A percentile compares a stretch with the other conserved stretches of the same genome.
Conservation (phyloP, 2,329 filamentous ascomycete genomes). For the Hymenoscyphus linearis region DNA sequence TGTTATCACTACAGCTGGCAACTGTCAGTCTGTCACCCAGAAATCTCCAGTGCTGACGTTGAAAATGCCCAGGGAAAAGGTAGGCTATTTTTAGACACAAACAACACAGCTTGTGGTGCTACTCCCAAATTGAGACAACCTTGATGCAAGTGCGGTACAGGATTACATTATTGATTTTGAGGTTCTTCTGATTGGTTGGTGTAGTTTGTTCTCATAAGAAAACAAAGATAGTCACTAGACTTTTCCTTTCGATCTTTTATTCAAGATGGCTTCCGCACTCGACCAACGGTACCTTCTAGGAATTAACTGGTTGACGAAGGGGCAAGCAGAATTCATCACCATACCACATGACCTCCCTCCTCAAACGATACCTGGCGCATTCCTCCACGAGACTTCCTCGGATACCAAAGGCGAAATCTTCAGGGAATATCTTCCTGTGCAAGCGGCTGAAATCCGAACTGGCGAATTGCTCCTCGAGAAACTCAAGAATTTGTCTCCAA, state of each 20-base stretch:
- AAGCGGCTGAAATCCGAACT: background rate
- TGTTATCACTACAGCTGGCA: background rate
- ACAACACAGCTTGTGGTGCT: background rate
- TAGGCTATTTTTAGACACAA: background rate
- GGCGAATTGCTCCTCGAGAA: slow-evolving; percentile 17
- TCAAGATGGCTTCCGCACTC: background rate
- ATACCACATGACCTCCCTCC: background rate
- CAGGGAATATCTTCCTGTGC: background rate
- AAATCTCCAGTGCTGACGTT: background rate
- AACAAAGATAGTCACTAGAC: too few relatives aligned
- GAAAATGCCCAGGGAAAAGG: background rate
- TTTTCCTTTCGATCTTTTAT: background rate
- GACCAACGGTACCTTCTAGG: background rate
- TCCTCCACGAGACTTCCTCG: background rate
- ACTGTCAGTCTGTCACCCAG: too few relatives aligned
- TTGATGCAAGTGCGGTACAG: background rate
- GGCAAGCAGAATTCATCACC: slow-evolving; percentile 1
- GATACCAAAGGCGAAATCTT: background rate
- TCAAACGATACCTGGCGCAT: background rate
- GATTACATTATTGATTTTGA: background rate
- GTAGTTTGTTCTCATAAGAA: background rate
- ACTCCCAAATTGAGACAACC: background rate
- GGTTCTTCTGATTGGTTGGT: background rate
- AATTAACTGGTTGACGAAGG: background rate
- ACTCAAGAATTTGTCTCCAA: slow-evolving; percentile 2